Base-by-base conservation (phyloP, 345 rosid species). In the Gossypium ekmanianum region DNA sequence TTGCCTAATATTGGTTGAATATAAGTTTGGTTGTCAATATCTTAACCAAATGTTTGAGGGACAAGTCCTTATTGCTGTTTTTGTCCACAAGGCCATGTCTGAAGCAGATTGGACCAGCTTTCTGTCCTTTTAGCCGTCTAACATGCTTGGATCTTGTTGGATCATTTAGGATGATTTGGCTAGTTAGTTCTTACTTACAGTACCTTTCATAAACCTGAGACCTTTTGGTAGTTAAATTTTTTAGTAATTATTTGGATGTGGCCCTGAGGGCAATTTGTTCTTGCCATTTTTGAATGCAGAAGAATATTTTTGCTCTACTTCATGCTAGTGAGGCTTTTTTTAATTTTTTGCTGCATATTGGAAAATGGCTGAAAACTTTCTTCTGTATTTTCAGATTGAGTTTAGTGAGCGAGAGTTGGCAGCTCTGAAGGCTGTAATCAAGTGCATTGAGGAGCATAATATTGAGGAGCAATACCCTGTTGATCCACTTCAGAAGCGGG, bases 401-500 rank as follows among this genome's bases (percentile, higher is more conserved):
- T 90, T 89, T 78, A 90, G 80, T 71, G 99, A 95, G 64, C 79
- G 94, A 56, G 99, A 95, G 88, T 89, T 90, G 74, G 58, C 89
- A 68, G 93, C 94, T 22, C 89, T 93, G 11, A 95, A 91, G 79
- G 86, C 91, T 9, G 93, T 91, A 73, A 85, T 90, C 61, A 95
- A 91, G 82, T 91, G 99, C 87, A 82, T 95, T 11, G 98, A 95
- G 77, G 99, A 95, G 85, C 99, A 93, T 76, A 91, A 78, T 84
- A 91, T 95, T 39, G 97, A 95, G 85, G 94, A 84, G 80, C 94
- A 86, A 71, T 95, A 85, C 79, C 92, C 93, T 18, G 75, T 75
- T 13, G 98, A 90, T 44, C 85, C 86, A 18, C 92, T 95, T 73
- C 91, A 90, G 61, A 87, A 88, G 74, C 85, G 85, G 70, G 87